phyloP scores from a whole-genome alignment of 257 asterid species.

The Scutellaria minor region DNA sequence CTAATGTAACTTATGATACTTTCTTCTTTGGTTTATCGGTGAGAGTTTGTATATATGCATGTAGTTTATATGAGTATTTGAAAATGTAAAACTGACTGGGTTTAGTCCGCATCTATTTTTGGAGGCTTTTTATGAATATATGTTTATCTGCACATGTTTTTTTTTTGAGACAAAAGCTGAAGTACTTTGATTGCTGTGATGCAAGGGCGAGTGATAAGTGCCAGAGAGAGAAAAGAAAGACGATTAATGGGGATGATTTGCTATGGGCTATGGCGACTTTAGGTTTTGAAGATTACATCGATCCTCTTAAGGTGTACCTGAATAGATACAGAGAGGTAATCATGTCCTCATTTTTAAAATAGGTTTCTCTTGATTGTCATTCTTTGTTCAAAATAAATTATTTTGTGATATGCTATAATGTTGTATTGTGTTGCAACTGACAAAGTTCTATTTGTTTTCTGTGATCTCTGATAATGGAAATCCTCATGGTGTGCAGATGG shows the following conservation, averaged over 20 bases:
- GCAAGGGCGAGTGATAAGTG: slow-evolving; percentile 93
- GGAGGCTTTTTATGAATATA: slow-evolving; percentile 1
- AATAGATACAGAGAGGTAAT: slow-evolving; percentile 82
- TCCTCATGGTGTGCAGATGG: slow-evolving; percentile 65
- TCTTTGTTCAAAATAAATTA: neutral
- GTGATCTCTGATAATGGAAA: slow-evolving; percentile 32
- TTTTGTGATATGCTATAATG: slow-evolving; percentile 6
- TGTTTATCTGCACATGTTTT: neutral
- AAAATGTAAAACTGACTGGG: neutral
- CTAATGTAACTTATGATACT: neutral
- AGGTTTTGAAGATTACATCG: slow-evolving; percentile 92
- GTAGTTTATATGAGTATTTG: neutral
- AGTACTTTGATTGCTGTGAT: slow-evolving; percentile 35
- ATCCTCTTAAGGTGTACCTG: slow-evolving; percentile 86
- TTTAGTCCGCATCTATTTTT: slow-evolving; percentile 3
- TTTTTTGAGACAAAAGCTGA: neutral
- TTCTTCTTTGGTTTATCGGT: neutral
- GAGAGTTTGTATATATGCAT: neutral
- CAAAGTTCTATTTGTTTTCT: slow-evolving; percentile 1
- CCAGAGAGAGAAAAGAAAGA: slow-evolving; percentile 90
- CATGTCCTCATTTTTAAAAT: slow-evolving; percentile 8
- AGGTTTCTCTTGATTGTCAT: slow-evolving; percentile 1
- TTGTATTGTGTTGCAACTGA: slow-evolving; percentile 38
- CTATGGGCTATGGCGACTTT: slow-evolving; percentile 92
- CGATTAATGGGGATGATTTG: slow-evolving; percentile 89